phyloP scores from a whole-genome alignment of 495 filamentous ascomycete genomes.

The Xylaria venustula region DNA sequence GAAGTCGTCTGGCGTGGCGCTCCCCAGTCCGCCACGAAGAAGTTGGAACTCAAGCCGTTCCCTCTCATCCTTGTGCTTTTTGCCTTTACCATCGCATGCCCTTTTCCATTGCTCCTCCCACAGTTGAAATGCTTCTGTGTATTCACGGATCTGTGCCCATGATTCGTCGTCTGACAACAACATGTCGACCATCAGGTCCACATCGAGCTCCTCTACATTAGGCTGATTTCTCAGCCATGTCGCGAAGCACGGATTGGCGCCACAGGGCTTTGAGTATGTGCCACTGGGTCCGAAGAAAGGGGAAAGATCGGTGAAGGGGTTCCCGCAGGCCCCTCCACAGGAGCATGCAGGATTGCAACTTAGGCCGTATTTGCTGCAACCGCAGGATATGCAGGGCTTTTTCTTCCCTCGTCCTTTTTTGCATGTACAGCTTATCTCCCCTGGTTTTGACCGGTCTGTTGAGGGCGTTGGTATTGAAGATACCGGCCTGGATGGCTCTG shows the following conservation, averaged over 20 bases:
- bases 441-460: conserved; percentile 20
- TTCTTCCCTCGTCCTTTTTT: conserved; percentile 31
- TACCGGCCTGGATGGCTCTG: conserved; percentile 19
- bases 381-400: conserved; percentile 27
- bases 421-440: conserved; percentile 25
- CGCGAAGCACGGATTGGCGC: conserved; percentile 29
- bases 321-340: conserved; percentile 26
- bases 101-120: conserved; percentile 32
- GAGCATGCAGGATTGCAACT: conserved; percentile 23
- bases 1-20: conserved; percentile 25
- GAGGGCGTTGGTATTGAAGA: conserved; percentile 28
- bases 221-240: conserved; percentile 32
- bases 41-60: conserved; percentile 31
- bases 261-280: conserved; percentile 24
- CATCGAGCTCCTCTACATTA: conserved; percentile 29
- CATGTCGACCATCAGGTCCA: conserved; percentile 32
- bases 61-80: conserved; percentile 26
- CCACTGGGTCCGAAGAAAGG: conserved; percentile 27
- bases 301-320: conserved; percentile 27
- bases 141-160: conserved; percentile 25
- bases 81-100: conserved; percentile 21
- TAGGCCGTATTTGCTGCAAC: conserved; percentile 29
- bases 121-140: conserved; percentile 25
- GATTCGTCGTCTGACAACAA: conserved; percentile 29
- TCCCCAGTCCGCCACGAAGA: conserved; percentile 28